Base-by-base conservation (phyloP, 495 filamentous ascomycete genomes). In the Aspergillus wentii region DNA sequence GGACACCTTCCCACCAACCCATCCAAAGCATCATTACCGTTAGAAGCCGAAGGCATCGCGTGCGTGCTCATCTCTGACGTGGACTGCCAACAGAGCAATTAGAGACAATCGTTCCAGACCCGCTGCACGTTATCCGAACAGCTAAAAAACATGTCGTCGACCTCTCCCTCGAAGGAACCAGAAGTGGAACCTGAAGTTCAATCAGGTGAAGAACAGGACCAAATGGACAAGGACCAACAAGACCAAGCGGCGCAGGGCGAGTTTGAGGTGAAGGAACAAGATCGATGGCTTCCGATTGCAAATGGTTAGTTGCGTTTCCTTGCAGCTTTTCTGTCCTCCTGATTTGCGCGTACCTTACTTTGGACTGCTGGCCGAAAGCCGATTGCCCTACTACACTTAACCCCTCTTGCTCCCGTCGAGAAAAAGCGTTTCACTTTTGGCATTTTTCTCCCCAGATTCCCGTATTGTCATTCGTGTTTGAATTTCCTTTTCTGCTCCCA, bases 241-340 rank as follows among this genome's bases (percentile, higher is more conserved):
- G 80, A 82, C 56, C 74, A 76, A 57, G 69, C 65, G 57, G 76
- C 80, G 46, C 67, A 74, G 61, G 75, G 76, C 73, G 92, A 97
- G 70, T 95, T 97, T 65, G 92, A 98, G 71, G 94, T 98, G 66
- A 98, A 98, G 74, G 92, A 98, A 68, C 92, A 98, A 67, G 92
- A 98, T 71, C 75, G 92, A 75, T 98, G 92, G 92, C 82, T 98
- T 66, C 92, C 92, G 68, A 98, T 98, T 80, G 92, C 92, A 72
- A 98, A 98, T 90, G 92, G 92, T 98, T 80, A 79, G 86, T 89
- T 65, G 63, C 57, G 65, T 66, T 62, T 61, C 63, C 66, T 59
- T 73, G 69, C 71, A 71, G 66, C 56, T 66, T 51, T 64, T 61
- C 59, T 60, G 52, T 62, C 62, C 58, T 59, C 66, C 56, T 72